A percentile compares a stretch with the other conserved stretches of the same genome.
Conservation (phyloP, 2,329 filamentous ascomycete genomes). For the Escovopsis sp. region DNA sequence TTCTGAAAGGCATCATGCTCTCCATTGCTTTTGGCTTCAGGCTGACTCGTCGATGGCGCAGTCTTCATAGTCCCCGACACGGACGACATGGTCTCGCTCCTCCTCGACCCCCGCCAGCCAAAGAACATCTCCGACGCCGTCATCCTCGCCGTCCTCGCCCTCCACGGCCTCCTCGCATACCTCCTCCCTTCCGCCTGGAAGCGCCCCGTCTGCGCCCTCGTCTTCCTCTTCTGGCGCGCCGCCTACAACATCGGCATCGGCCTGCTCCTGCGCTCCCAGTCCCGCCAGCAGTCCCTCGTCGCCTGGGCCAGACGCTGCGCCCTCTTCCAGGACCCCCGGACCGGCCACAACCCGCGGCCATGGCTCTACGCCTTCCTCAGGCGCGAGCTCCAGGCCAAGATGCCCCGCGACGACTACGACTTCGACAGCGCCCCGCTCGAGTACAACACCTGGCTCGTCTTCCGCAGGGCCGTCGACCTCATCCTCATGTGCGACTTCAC, state of each 20-base stretch:
- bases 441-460: constrained; percentile 98
- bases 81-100: constrained; percentile 97
- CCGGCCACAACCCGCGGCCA: constrained; percentile 71
- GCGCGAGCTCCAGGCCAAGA: constrained; percentile 84
- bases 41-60: constrained; percentile 22
- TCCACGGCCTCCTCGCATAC: constrained; percentile 62
- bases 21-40: neutral
- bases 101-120: constrained; percentile 84
- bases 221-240: constrained; percentile 86
- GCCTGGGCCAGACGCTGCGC: constrained; percentile 75
- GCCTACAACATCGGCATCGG: constrained; percentile 93
- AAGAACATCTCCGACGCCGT: constrained; percentile 83
- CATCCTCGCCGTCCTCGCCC: constrained; percentile 63
- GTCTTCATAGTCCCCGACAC: constrained; percentile 93
- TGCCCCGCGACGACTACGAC: constrained; percentile 69
- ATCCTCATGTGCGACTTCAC: constrained; percentile 98
- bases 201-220: constrained; percentile 61
- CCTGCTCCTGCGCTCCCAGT: constrained; percentile 76
- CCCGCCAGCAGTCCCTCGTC: constrained; percentile 71
- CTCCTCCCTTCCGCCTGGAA: constrained; percentile 53
- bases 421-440: constrained; percentile 89
- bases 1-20: neutral
- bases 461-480: constrained; percentile 86
- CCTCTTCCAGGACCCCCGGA: constrained; percentile 71
- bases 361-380: constrained; percentile 74